Conservation (phyloP, 305 asterid species). For the Fraxinus greggii region DNA sequence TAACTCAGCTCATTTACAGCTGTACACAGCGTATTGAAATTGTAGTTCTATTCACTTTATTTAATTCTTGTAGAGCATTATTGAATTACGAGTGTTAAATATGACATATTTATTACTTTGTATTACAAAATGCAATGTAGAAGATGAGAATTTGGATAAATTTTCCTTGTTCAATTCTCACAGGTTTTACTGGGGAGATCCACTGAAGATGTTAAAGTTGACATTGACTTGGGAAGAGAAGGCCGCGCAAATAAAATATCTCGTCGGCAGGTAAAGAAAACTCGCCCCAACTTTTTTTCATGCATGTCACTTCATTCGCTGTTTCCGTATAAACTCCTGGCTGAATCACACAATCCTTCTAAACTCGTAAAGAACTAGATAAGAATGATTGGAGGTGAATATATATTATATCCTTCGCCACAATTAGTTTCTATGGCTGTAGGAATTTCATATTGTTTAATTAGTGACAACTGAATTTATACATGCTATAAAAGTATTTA, state of each 20-base stretch:
- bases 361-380: background rate
- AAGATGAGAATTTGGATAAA: background rate
- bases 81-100: background rate
- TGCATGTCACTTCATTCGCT: background rate
- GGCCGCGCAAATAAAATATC: slow-evolving; percentile 58
- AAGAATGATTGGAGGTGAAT: background rate
- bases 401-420: background rate
- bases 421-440: background rate
- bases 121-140: slow-evolving; percentile 2
- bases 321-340: background rate
- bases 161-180: slow-evolving; percentile 19
- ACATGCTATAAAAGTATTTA: background rate
- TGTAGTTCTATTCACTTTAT: background rate
- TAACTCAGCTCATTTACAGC: background rate
- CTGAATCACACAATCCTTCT: background rate
- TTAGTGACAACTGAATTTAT: background rate
- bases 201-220: slow-evolving; percentile 60
- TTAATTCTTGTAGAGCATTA: background rate
- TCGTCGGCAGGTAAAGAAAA: slow-evolving; percentile 62
- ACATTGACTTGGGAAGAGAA: slow-evolving; percentile 75
- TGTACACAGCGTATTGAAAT: background rate
- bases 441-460: background rate
- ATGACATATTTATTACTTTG: background rate
- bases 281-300: slow-evolving; percentile 5
- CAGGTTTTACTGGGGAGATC: slow-evolving; percentile 80